Evolutionary conservation across 1,284 basidiomycete genomes (phyloP).

Genomic region (Pholiota adiposa): DNA sequence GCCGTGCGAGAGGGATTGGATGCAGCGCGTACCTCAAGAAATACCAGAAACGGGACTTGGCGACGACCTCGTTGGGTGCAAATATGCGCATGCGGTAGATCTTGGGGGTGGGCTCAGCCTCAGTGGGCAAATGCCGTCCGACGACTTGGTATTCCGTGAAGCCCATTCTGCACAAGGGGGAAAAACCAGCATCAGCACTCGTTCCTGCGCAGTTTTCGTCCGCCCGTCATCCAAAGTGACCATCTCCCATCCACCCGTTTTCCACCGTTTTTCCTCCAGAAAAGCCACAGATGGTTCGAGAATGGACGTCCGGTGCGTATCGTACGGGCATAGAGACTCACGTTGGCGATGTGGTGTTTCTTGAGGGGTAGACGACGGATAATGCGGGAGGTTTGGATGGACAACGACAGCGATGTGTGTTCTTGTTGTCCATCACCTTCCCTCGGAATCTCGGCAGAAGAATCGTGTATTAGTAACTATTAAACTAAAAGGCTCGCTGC

Average conservation of each 20-base stretch:
- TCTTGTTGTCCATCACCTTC: background rate
- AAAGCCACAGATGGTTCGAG: background rate
- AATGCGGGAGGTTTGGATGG: constrained; percentile 15
- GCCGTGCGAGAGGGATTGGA: background rate
- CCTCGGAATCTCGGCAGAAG: background rate
- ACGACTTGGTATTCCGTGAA: constrained; percentile 93
- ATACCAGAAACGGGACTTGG: constrained; percentile 99
- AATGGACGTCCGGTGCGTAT: background rate
- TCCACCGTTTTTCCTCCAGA: constrained; percentile 17
- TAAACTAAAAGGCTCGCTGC: no score
- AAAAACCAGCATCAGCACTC: constrained; percentile 21
- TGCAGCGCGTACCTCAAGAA: constrained; percentile 76
- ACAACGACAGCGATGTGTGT: constrained; percentile 18
- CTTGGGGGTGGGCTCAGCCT: constrained; percentile 92
- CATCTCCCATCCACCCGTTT: constrained; percentile 24
- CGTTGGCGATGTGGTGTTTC: constrained; percentile 36
- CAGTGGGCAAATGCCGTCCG: constrained; percentile 96
- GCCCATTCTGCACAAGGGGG: constrained; percentile 41
- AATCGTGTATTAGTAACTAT: no score
- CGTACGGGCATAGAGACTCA: constrained; percentile 30
- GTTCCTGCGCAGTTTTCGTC: constrained; percentile 9
- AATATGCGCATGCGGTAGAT: constrained; percentile 99
- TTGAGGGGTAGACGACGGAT: constrained; percentile 33
- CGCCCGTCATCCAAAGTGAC: constrained; percentile 30
- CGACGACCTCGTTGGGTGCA: constrained; percentile 97